Percentiles rank a stretch among this genome's conserved stretches.
phyloP scores from a whole-genome alignment of 2,329 filamentous ascomycete genomes.

The Phialophora verrucosa region DNA sequence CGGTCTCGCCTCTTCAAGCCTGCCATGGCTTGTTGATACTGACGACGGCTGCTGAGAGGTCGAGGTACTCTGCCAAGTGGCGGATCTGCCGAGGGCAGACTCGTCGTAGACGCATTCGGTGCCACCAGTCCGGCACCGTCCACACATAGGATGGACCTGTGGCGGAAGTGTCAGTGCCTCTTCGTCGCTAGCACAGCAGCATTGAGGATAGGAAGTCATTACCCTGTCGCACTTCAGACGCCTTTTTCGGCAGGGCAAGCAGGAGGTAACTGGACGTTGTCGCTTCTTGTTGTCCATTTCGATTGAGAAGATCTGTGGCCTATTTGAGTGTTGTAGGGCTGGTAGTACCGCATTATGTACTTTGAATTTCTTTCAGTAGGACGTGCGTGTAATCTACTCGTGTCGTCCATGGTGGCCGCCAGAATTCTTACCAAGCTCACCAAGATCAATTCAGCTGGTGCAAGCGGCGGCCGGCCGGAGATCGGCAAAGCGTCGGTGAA shows the following conservation, averaged over 20 bases:
- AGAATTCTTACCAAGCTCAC: not conserved
- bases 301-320: slow-evolving; percentile 10
- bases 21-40: slow-evolving; percentile 10
- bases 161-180: slow-evolving; percentile 13
- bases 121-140: slow-evolving; percentile 22
- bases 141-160: slow-evolving; percentile 29
- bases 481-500: slow-evolving; percentile 13
- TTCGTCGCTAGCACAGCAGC: not conserved
- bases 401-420: not conserved
- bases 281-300: slow-evolving; percentile 25
- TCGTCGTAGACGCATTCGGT: slow-evolving; percentile 30
- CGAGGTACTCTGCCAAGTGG: slow-evolving; percentile 9
- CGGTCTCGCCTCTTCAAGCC: slow-evolving; percentile 2
- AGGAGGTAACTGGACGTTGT: slow-evolving; percentile 31
- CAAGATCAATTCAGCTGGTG: not conserved
- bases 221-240: slow-evolving; percentile 30
- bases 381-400: not conserved
- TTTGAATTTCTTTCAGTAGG: not conserved
- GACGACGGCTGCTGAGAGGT: not conserved
- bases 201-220: slow-evolving; percentile 12
- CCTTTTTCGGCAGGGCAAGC: slow-evolving; percentile 30
- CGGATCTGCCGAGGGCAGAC: slow-evolving; percentile 7
- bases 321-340: not conserved
- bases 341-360: not conserved
- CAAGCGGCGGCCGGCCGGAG: slow-evolving; percentile 3